phyloP scores from a whole-genome alignment of 1,139 yeast species.

The Kurtzmaniella quercitrusa region DNA sequence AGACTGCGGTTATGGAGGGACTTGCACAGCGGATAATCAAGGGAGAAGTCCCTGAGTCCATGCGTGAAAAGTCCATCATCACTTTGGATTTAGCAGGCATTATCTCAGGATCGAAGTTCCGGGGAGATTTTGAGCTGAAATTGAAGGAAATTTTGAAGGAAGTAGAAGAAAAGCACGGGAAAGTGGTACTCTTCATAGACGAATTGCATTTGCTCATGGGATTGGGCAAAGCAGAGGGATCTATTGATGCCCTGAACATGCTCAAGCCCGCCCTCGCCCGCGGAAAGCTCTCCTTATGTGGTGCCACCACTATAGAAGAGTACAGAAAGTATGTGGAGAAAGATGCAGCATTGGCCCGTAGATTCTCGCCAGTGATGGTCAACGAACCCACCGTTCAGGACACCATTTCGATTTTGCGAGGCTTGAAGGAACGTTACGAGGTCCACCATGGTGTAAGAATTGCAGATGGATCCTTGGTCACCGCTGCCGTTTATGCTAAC shows the following conservation, averaged over 20 bases:
- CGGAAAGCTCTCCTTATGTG: constrained; percentile 90
- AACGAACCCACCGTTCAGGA: constrained; percentile 92
- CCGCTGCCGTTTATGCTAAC: constrained; percentile 88
- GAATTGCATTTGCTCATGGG: constrained; percentile 91
- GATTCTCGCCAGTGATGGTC: constrained; percentile 85
- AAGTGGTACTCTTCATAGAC: constrained; percentile 81
- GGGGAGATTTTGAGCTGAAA: constrained; percentile 95
- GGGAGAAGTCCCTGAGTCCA: constrained; percentile 91
- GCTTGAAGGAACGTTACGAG: constrained; percentile 89
- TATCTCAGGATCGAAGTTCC: constrained; percentile 89
- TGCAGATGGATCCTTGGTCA: constrained; percentile 86
- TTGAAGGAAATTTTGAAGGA: constrained; percentile 80
- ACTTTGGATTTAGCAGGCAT: constrained; percentile 85
- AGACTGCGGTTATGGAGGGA: constrained; percentile 95
- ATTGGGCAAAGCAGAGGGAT: constrained; percentile 91
- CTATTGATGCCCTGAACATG: constrained; percentile 91
- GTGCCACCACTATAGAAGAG: constrained; percentile 92
- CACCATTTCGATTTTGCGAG: constrained; percentile 87
- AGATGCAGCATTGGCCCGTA: constrained; percentile 86
- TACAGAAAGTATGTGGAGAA: constrained; percentile 84
- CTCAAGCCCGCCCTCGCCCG: constrained; percentile 93
- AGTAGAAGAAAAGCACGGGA: constrained; percentile 77
- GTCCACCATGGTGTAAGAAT: constrained; percentile 99
- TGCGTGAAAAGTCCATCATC: constrained; percentile 78
- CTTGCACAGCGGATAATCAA: constrained; percentile 87